These are phyloP conservation scores for Pseudocercospora eumusae DNA, from an alignment of 2,329 filamentous ascomycete species.

Conservation along the genomic window DNA sequence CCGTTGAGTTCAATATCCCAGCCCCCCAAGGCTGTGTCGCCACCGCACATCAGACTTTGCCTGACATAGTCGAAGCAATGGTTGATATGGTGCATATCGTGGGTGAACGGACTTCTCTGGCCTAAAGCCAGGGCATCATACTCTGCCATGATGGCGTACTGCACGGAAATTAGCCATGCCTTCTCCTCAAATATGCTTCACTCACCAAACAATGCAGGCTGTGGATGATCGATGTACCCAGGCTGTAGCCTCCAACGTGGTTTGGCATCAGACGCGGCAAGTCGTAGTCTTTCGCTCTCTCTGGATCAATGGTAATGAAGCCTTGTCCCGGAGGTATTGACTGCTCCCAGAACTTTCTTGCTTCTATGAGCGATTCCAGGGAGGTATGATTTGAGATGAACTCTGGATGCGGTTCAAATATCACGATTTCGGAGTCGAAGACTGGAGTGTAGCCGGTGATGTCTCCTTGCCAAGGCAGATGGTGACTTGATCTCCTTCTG, in stretches of 20 bases:
- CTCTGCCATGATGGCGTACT: conserved; percentile 3
- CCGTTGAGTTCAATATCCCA: conserved; percentile 6
- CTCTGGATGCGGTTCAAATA: background rate
- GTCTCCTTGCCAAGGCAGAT: conserved; percentile 2
- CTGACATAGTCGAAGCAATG: conserved; percentile 7
- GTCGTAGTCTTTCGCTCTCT: conserved; percentile 1
- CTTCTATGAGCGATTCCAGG: background rate
- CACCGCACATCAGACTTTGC: background rate
- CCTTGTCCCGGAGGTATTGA: conserved; percentile 3
- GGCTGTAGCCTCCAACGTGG: conserved; percentile 1
- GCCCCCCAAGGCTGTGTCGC: conserved; percentile 1
- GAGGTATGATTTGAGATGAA: conserved; percentile 4
- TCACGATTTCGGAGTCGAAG: conserved; percentile 3
- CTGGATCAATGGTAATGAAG: conserved; percentile 4
- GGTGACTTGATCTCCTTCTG: background rate
- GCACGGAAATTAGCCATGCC: too few relatives aligned
- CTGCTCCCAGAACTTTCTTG: conserved; percentile 6
- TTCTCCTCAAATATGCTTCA: background rate
- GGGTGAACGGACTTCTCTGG: background rate
- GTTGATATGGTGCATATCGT: conserved; percentile 7
- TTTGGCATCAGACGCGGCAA: conserved; percentile 4
- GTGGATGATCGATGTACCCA: conserved; percentile 6
- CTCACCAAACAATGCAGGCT: conserved; percentile 2
- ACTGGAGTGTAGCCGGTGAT: conserved; percentile 1
- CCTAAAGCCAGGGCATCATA: background rate